A percentile compares a stretch with the other conserved stretches of the same genome.
These are phyloP conservation scores for Solanum aculeatissimum DNA, from an alignment of 305 asterid species.

Conservation along the genomic window DNA sequence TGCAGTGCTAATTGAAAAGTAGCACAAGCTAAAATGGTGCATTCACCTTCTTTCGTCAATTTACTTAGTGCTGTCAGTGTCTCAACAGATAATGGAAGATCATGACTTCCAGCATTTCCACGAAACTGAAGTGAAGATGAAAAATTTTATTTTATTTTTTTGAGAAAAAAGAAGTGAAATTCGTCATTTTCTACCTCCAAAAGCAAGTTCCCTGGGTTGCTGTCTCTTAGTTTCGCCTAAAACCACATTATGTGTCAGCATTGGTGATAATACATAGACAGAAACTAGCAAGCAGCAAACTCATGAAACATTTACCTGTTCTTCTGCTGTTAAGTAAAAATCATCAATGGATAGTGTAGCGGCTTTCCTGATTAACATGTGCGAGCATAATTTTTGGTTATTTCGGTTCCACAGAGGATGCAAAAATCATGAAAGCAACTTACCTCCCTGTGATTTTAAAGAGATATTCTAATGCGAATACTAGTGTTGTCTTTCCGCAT, in stretches of 20 bases:
- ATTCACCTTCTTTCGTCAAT: conserved; percentile 74
- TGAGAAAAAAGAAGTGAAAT: neutral
- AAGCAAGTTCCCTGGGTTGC: conserved; percentile 76
- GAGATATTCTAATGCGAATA: conserved; percentile 83
- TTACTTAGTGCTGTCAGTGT: conserved; percentile 53
- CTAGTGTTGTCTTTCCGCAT: conserved; percentile 96
- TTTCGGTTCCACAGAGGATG: neutral
- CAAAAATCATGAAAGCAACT: conserved; percentile 35
- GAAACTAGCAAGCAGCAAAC: neutral
- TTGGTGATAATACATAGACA: neutral
- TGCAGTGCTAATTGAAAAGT: neutral
- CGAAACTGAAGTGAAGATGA: conserved; percentile 43
- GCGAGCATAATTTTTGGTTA: conserved; percentile 8
- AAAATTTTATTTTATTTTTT: neutral
- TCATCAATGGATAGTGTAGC: conserved; percentile 88
- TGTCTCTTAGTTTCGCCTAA: conserved; percentile 73
- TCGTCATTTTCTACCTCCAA: conserved; percentile 52
- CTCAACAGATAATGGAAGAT: conserved; percentile 71
- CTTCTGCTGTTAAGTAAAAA: conserved; percentile 88
- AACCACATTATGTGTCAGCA: conserved; percentile 4
- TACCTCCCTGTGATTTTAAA: conserved; percentile 83
- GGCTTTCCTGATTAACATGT: conserved; percentile 55
- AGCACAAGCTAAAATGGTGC: neutral
- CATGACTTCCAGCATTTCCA: conserved; percentile 99
- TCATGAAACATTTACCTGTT: conserved; percentile 37